Evolutionary conservation across 2,329 filamentous ascomycete genomes (phyloP).

Genomic region (Dactylella cylindrospora): DNA sequence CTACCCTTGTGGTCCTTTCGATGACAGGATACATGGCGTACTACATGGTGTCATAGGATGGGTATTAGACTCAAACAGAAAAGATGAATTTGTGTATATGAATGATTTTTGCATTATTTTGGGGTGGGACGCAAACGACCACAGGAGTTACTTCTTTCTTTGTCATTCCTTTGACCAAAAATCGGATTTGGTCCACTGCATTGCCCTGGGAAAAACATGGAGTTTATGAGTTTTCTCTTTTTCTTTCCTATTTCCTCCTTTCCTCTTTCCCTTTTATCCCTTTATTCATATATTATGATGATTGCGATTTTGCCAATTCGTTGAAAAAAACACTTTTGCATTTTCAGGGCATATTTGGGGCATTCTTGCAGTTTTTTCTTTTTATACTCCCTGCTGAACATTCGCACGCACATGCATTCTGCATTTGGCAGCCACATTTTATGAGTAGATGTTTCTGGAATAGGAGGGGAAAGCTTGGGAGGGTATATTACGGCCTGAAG

Average conservation of each 20-base stretch:
- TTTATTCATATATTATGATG: too few species aligned
- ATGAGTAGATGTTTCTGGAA: not conserved
- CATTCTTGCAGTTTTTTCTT: slow-evolving; percentile 14
- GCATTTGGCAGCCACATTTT: not conserved
- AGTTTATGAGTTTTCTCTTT: slow-evolving; percentile 20
- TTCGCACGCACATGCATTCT: too few species aligned
- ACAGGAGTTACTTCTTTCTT: slow-evolving; percentile 13
- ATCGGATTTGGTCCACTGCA: slow-evolving; percentile 12
- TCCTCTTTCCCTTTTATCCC: too few species aligned
- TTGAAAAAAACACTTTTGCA: too few species aligned
- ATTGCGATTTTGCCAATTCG: too few species aligned
- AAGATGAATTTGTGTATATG: not conserved
- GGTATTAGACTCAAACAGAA: too few species aligned
- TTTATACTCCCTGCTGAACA: too few species aligned
- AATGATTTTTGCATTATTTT: slow-evolving; percentile 2
- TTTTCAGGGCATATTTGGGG: not conserved
- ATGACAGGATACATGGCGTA: slow-evolving; percentile 44
- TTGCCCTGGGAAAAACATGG: slow-evolving; percentile 30
- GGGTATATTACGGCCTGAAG: not conserved
- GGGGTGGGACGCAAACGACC: not conserved
- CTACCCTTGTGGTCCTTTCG: slow-evolving; percentile 36
- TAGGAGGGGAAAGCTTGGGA: too few species aligned
- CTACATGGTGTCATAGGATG: slow-evolving; percentile 37
- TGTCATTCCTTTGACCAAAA: slow-evolving; percentile 8
- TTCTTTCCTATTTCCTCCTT: slow-evolving; percentile 1